Evolutionary conservation across 169 alveolate genomes (phyloP), one percentile per base, ranked within the genome.

Genomic region (Cryptosporidium felis): DNA sequence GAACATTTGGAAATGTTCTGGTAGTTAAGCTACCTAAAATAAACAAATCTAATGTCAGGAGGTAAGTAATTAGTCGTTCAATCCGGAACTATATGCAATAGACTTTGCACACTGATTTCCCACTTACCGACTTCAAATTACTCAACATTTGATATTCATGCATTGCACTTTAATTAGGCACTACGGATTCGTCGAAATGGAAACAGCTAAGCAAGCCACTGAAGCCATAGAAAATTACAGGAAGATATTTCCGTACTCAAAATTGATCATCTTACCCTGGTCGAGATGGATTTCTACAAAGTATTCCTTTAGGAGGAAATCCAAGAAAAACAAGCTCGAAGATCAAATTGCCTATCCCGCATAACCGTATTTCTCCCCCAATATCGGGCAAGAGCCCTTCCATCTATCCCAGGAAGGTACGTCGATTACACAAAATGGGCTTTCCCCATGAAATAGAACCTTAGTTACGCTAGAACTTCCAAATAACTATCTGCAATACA

Each of bases 141-240:
- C n/a, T n/a, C n/a, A n/a, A n/a, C n/a, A n/a, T n/a, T n/a, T n/a
- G n/a, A n/a, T n/a, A n/a, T n/a, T n/a, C n/a, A n/a, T 21, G 36
- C 26, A 34, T n/a, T 36, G 12, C 4, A 0, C 23, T 21, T 2
- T 1, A 53, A 0, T 21, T 45, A 74, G 85, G 45, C 65, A 74
- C 46, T 74, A 74, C 56, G 85, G 85, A 34, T 74, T 74, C 56
- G 85, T 53, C 0, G 85, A 74, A 23, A 74, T 74, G 85, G 85
- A 74, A 26, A 74, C 85, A 10, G 56, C 67, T 18, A 58, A 74
- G 9, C 74, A 74, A 49, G 85, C 85, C 21, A 74, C 18, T 8
- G 42, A 40, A 21, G 85, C 67, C 36, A 53, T 74, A 9, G 67
- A 74, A 12, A 53, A 42, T 58, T 74, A 38, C 46, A 74, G 40